Conservation (phyloP, 148 eudicot genomes). For the Mesembryanthemum crystallinum region DNA sequence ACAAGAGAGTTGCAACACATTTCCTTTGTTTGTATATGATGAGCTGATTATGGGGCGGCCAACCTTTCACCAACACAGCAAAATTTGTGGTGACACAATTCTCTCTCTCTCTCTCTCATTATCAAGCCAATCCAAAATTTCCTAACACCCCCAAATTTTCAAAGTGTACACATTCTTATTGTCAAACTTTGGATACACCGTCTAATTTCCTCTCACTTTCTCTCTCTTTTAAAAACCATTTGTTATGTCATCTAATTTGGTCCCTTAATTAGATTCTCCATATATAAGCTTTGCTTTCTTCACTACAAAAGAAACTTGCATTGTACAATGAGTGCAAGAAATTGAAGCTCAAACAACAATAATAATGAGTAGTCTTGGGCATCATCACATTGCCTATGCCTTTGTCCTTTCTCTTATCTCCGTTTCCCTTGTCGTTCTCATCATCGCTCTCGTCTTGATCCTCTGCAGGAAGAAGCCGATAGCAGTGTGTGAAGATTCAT, state of each 20-base stretch:
- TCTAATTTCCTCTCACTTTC: conserved; percentile 8
- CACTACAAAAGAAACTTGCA: neutral
- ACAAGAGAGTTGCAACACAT: conserved; percentile 16
- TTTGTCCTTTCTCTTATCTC: conserved; percentile 39
- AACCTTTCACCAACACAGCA: conserved; percentile 29
- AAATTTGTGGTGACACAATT: neutral
- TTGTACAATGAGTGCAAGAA: too few species aligned
- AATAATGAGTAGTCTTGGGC: conserved; percentile 18
- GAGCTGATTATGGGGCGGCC: conserved; percentile 18
- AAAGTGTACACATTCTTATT: conserved; percentile 24
- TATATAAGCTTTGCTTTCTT: conserved; percentile 14
- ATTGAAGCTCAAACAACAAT: too few species aligned
- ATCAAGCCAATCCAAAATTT: neutral
- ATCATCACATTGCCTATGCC: conserved; percentile 34
- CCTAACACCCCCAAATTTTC: conserved; percentile 15
- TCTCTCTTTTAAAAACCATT: neutral
- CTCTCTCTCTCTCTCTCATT: neutral
- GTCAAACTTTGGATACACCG: conserved; percentile 29
- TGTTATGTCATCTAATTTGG: neutral
- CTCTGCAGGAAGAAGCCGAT: conserved; percentile 35
- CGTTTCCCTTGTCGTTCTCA: conserved; percentile 31
- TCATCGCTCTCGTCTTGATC: conserved; percentile 27
- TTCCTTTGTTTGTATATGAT: conserved; percentile 18
- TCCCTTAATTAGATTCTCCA: neutral
- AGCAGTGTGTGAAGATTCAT: neutral